Percentiles rank a stretch among this genome's conserved stretches.
phyloP scores from a whole-genome alignment of 2,329 filamentous ascomycete species.

The Fusarium brevicatenulatum region DNA sequence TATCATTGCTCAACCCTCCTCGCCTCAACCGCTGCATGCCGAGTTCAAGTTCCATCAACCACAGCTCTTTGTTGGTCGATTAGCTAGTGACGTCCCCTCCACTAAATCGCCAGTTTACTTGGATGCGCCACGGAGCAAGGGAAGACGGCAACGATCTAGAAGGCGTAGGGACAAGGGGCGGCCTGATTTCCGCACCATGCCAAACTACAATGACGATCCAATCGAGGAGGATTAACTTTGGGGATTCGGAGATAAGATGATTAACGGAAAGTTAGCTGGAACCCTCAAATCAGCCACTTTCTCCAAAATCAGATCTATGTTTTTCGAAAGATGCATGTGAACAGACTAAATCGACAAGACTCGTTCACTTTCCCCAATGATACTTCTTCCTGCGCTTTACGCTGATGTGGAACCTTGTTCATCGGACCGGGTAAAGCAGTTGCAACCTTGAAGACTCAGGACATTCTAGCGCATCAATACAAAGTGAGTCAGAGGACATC shows the following conservation, averaged over 20 bases:
- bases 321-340: background rate
- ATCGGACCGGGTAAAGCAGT: background rate
- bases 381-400: background rate
- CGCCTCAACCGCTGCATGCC: slow-evolving; percentile 28
- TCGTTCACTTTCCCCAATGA: background rate
- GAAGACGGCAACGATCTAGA: slow-evolving; percentile 25
- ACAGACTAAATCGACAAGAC: background rate
- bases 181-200: slow-evolving; percentile 49
- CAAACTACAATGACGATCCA: slow-evolving; percentile 48
- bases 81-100: slow-evolving; percentile 30
- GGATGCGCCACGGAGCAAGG: slow-evolving; percentile 3
- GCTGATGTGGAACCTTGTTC: background rate
- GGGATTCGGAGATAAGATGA: slow-evolving; percentile 6
- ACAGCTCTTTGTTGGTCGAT: slow-evolving; percentile 47
- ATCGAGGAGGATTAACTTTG: slow-evolving; percentile 44
- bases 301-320: background rate
- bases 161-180: slow-evolving; percentile 40
- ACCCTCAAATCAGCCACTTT: background rate
- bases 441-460: background rate
- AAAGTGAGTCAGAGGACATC: slow-evolving; percentile 8
- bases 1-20: slow-evolving; percentile 19
- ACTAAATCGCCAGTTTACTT: background rate
- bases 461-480: background rate
- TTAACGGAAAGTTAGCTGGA: background rate
- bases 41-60: slow-evolving; percentile 47